Conservation (phyloP, 495 filamentous ascomycete species). For the Tetracladium setigerum region DNA sequence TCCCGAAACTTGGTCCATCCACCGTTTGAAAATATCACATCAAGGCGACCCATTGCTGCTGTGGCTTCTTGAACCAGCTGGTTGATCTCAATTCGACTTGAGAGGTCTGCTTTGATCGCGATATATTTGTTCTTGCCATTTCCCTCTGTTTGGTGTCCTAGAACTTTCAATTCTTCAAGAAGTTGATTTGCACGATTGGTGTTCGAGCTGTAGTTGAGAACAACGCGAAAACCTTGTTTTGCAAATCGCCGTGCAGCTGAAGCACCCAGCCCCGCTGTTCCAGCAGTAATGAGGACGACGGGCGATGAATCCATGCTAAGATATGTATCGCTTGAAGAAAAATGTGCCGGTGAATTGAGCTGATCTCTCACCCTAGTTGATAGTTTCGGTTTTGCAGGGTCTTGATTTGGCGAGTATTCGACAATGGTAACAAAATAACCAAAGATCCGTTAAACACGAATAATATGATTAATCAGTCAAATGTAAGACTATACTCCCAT, state of each 20-base stretch:
- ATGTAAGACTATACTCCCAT: too few relatives aligned
- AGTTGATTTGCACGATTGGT: conserved; percentile 32
- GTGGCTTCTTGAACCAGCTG: conserved; percentile 36
- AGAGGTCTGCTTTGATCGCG: conserved; percentile 41
- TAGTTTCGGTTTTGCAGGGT: too few relatives aligned
- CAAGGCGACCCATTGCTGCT: conserved; percentile 37
- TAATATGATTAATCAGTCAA: too few relatives aligned
- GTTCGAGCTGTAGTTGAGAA: conserved; percentile 47
- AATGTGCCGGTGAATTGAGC: too few relatives aligned
- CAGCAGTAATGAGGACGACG: conserved; percentile 49
- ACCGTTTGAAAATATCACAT: conserved; percentile 48
- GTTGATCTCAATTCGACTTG: conserved; percentile 32
- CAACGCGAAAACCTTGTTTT: conserved; percentile 35
- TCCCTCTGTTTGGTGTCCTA: conserved; percentile 17
- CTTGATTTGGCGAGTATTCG: too few relatives aligned
- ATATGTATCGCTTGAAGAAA: too few relatives aligned
- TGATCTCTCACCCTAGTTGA: too few relatives aligned
- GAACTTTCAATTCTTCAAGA: conserved; percentile 30
- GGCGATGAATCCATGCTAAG: too few relatives aligned
- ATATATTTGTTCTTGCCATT: conserved; percentile 21
- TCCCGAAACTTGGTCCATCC: conserved; percentile 48
- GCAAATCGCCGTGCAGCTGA: conserved; percentile 43
- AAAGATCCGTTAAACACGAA: too few relatives aligned
- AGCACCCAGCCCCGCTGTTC: conserved; percentile 49
- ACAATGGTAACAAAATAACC: too few relatives aligned